phyloP scores from a whole-genome alignment of 2,329 filamentous ascomycete genomes.

The Orbilia brochopaga region DNA sequence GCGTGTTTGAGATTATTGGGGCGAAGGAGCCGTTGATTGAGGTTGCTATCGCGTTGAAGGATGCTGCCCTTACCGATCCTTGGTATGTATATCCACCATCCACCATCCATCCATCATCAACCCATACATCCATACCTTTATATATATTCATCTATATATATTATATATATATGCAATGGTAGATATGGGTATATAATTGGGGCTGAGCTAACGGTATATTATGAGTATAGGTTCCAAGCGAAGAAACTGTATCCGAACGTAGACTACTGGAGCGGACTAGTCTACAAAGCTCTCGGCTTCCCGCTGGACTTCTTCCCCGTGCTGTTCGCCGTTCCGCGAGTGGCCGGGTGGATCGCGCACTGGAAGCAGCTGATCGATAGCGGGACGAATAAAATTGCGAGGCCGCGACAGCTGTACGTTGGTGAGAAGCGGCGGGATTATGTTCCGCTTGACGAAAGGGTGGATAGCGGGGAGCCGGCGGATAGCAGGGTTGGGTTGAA shows the following conservation, averaged over 20 bases:
- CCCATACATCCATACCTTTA: no score
- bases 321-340: slow-evolving; percentile 63
- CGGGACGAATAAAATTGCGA: slow-evolving; percentile 63
- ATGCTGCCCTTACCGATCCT: slow-evolving; percentile 55
- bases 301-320: slow-evolving; percentile 64
- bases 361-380: slow-evolving; percentile 63
- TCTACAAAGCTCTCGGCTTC: slow-evolving; percentile 65
- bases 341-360: slow-evolving; percentile 64
- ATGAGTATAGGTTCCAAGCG: slow-evolving; percentile 59
- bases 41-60: slow-evolving; percentile 61
- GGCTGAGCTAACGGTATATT: slow-evolving; percentile 7
- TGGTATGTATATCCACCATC: slow-evolving; percentile 55
- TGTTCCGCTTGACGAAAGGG: slow-evolving; percentile 58
- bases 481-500: slow-evolving; percentile 54
- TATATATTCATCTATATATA: no score
- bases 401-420: slow-evolving; percentile 62
- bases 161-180: slow-evolving; percentile 55
- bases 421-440: slow-evolving; percentile 61
- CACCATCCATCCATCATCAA: no score
- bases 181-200: no score
- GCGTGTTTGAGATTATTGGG: slow-evolving; percentile 63
- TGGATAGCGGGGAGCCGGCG: slow-evolving; percentile 55
- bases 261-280: slow-evolving; percentile 64
- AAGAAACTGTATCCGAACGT: slow-evolving; percentile 64
- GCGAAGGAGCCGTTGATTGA: slow-evolving; percentile 63